Evolutionary conservation across 1,139 yeast genomes (phyloP).

Genomic region (Scheffersomyces segobiensis): DNA sequence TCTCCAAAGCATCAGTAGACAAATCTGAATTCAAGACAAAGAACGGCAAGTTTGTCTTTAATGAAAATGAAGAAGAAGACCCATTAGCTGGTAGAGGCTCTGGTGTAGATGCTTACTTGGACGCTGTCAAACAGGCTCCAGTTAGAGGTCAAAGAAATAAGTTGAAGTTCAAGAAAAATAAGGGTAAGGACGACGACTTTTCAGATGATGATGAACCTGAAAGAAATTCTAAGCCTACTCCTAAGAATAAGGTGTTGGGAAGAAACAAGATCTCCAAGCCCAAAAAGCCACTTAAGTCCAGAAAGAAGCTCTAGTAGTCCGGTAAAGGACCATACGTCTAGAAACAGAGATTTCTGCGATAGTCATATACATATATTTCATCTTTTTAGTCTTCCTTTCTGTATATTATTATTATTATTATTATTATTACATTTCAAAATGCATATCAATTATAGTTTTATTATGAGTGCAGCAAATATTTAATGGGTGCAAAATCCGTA

Average conservation of each 20-base stretch:
- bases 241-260: conserved; percentile 13
- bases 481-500: background rate
- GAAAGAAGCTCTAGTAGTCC: conserved; percentile 52
- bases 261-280: conserved; percentile 37
- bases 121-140: conserved; percentile 91
- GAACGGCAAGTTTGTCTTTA: conserved; percentile 56
- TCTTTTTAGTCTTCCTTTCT: background rate
- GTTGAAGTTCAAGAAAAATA: conserved; percentile 77
- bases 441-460: background rate
- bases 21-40: conserved; percentile 52
- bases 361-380: background rate
- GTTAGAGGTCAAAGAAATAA: conserved; percentile 89
- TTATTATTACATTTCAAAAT: background rate
- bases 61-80: conserved; percentile 47
- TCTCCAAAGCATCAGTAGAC: conserved; percentile 44
- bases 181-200: conserved; percentile 52
- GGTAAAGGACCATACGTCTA: background rate
- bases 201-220: conserved; percentile 47
- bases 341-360: background rate
- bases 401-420: background rate
- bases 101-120: conserved; percentile 88
- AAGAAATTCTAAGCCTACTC: conserved; percentile 9
- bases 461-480: too few relatives aligned
- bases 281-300: conserved; percentile 54
- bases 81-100: conserved; percentile 47